Conservation (phyloP, 257 asterid species). For the Linaria vulgaris region DNA sequence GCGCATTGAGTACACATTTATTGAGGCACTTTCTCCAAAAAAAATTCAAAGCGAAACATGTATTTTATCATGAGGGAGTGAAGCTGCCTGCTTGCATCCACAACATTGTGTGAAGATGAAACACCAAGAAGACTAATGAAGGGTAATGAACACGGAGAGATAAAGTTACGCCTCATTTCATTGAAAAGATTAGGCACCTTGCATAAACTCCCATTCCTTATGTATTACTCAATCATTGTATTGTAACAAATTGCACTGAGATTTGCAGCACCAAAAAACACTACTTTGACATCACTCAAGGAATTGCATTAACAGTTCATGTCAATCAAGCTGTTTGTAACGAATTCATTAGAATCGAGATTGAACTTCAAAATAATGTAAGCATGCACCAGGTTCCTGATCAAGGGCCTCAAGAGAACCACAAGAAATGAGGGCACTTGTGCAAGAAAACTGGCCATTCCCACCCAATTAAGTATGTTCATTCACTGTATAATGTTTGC, state of each 20-base stretch:
- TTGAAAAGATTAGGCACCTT: conserved; percentile 39
- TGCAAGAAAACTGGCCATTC: conserved; percentile 45
- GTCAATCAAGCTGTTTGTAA: conserved; percentile 43
- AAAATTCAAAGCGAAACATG: conserved; percentile 34
- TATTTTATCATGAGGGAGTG: conserved; percentile 40
- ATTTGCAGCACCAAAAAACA: conserved; percentile 26
- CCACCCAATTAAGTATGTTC: conserved; percentile 34
- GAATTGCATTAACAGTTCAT: conserved; percentile 45
- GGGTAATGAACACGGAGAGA: conserved; percentile 36
- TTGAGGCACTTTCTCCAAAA: conserved; percentile 41
- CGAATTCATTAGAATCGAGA: conserved; percentile 41
- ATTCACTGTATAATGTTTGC: conserved; percentile 39
- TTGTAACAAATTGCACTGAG: conserved; percentile 33
- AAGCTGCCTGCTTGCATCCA: conserved; percentile 37
- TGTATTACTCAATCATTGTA: conserved; percentile 44
- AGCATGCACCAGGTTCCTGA: conserved; percentile 44
- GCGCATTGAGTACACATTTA: conserved; percentile 39
- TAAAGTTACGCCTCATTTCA: conserved; percentile 35
- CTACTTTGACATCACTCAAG: conserved; percentile 35
- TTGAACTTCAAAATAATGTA: conserved; percentile 39
- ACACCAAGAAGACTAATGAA: conserved; percentile 45
- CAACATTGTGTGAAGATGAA: conserved; percentile 30
- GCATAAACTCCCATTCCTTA: conserved; percentile 27
- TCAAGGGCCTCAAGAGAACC: conserved; percentile 40
- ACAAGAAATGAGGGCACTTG: conserved; percentile 44